Evolutionary conservation across 2,329 filamentous ascomycete genomes (phyloP).

Genomic region (Periglandula ipomoeae): DNA sequence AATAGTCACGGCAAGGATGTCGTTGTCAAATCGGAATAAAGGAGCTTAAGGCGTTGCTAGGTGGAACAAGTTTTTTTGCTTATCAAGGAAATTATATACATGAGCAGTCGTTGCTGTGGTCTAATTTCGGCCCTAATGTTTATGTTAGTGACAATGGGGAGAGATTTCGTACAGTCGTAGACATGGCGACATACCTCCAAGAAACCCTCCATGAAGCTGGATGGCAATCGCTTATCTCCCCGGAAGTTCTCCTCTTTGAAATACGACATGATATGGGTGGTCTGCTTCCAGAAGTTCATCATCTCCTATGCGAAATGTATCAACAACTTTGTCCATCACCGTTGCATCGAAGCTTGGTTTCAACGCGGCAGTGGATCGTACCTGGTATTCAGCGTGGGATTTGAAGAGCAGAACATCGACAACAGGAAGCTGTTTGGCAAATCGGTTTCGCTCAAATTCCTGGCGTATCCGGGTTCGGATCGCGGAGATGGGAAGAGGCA

Average conservation of each 20-base stretch:
- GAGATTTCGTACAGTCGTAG: background rate
- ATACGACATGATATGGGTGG: slow-evolving; percentile 92
- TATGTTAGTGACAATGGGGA: slow-evolving; percentile 12
- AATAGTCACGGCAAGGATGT: background rate
- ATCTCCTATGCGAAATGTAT: slow-evolving; percentile 59
- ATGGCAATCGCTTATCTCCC: slow-evolving; percentile 70
- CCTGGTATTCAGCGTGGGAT: slow-evolving; percentile 91
- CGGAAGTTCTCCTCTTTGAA: slow-evolving; percentile 77
- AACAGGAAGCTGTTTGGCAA: slow-evolving; percentile 77
- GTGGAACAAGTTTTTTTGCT: slow-evolving; percentile 12
- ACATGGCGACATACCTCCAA: slow-evolving; percentile 61
- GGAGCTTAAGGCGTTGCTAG: slow-evolving; percentile 23
- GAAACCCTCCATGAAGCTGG: slow-evolving; percentile 89
- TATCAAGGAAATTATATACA: slow-evolving; percentile 25
- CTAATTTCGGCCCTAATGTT: slow-evolving; percentile 46
- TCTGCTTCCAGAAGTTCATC: slow-evolving; percentile 98
- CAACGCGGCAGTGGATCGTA: slow-evolving; percentile 36
- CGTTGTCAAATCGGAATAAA: slow-evolving; percentile 10
- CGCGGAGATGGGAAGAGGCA: slow-evolving; percentile 77
- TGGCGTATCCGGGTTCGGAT: slow-evolving; percentile 91
- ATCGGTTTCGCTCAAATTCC: slow-evolving; percentile 94
- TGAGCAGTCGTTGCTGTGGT: slow-evolving; percentile 17
- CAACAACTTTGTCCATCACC: background rate
- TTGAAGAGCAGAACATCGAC: slow-evolving; percentile 87
- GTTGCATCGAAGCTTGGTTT: background rate